phyloP scores from a whole-genome alignment of 495 filamentous ascomycete genomes.

The Neurospora africana region DNA sequence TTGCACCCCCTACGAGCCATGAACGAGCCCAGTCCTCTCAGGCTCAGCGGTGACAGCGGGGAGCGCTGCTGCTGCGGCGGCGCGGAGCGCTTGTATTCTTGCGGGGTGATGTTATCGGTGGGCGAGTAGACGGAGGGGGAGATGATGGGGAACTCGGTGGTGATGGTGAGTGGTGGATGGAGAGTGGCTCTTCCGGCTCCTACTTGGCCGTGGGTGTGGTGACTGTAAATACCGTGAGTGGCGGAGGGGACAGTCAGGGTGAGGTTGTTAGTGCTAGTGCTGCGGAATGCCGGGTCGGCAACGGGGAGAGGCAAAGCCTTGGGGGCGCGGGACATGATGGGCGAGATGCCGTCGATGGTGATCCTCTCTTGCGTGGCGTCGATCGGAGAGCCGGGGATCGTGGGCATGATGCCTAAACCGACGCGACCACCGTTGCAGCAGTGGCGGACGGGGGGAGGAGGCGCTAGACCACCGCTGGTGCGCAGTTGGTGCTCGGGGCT shows the following conservation, averaged over 20 bases:
- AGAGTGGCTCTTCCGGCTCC: background rate
- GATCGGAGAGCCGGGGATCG: conserved; percentile 13
- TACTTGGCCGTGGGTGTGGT: background rate
- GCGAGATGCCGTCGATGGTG: conserved; percentile 10
- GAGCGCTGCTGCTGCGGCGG: conserved; percentile 7
- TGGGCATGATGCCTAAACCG: conserved; percentile 4
- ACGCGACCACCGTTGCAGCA: background rate
- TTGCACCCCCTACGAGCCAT: background rate
- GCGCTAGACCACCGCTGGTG: background rate
- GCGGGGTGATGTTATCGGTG: conserved; percentile 10
- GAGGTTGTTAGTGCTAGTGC: background rate
- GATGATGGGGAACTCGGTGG: background rate
- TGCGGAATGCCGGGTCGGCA: background rate
- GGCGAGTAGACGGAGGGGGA: background rate
- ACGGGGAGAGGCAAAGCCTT: background rate
- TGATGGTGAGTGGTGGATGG: background rate
- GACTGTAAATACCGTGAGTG: background rate
- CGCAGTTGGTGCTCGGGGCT: background rate
- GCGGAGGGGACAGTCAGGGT: background rate
- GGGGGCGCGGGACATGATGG: conserved; percentile 13
- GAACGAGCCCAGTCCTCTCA: background rate
- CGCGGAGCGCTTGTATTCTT: conserved; percentile 17
- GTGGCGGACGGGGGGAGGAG: background rate
- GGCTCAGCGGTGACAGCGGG: conserved; percentile 11
- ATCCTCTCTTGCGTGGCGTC: conserved; percentile 6